phyloP scores from a whole-genome alignment of 1,284 basidiomycete species.

The Phellinidium pouzarii region DNA sequence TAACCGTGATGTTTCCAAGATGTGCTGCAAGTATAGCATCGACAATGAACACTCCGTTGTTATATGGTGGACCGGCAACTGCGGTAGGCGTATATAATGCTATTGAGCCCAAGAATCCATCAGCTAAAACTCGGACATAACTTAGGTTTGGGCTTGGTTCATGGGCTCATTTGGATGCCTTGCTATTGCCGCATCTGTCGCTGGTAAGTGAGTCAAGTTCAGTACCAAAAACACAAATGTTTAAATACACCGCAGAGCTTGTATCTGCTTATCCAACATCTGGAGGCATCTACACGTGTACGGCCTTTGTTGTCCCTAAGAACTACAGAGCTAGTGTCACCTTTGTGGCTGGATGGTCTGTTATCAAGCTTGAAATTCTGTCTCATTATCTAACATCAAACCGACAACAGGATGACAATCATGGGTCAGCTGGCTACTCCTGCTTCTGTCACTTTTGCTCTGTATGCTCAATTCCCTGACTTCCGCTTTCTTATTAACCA shows the following conservation, averaged over 20 bases:
- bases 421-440: conserved; percentile 23
- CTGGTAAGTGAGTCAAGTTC: conserved; percentile 7
- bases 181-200: conserved; percentile 21
- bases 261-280: conserved; percentile 22
- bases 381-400: neutral
- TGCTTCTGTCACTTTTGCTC: conserved; percentile 22
- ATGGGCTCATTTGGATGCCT: conserved; percentile 20
- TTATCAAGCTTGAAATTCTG: neutral
- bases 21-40: conserved; percentile 21
- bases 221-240: neutral
- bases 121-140: too few relatives aligned
- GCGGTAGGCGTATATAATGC: conserved; percentile 4
- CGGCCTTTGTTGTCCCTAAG: conserved; percentile 18
- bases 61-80: conserved; percentile 21
- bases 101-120: too few relatives aligned
- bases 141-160: conserved; percentile 21
- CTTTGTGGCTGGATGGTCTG: conserved; percentile 21
- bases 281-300: conserved; percentile 20
- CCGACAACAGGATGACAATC: conserved; percentile 21
- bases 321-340: conserved; percentile 18
- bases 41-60: conserved; percentile 20
- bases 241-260: conserved; percentile 15
- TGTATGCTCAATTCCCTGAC: conserved; percentile 6
- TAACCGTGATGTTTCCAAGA: neutral
- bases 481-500: neutral